Conservation (phyloP, 228 moss, liverwort and hornwort species). For the Sphagnum fallax region DNA sequence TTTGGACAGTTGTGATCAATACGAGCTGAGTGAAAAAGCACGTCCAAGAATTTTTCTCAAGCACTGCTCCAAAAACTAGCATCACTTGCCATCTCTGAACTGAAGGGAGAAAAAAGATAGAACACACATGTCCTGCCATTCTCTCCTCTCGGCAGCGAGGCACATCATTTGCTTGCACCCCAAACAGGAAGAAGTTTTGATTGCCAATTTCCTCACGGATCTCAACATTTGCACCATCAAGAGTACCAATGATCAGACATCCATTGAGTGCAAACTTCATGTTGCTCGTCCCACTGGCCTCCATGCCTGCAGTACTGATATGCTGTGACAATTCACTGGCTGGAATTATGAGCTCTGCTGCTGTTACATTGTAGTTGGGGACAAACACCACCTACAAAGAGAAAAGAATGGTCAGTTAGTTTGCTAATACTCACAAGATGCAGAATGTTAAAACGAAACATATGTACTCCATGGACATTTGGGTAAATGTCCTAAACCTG, state of each 20-base stretch:
- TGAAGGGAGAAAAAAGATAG: not conserved
- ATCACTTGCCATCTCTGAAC: not conserved
- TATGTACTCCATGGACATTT: too few species aligned
- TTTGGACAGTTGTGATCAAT: too few species aligned
- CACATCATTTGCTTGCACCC: conserved; percentile 51
- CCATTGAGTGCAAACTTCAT: conserved; percentile 88
- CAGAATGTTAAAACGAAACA: too few species aligned
- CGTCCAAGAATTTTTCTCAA: too few species aligned
- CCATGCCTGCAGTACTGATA: conserved; percentile 82
- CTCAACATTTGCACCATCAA: conserved; percentile 78
- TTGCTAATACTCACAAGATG: too few species aligned
- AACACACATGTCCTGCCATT: conserved; percentile 32
- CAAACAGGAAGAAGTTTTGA: conserved; percentile 75
- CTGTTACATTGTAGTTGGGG: conserved; percentile 76
- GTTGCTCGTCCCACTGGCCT: conserved; percentile 79
- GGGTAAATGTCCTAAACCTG: too few species aligned
- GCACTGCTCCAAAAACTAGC: not conserved
- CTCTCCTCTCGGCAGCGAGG: conserved; percentile 30
- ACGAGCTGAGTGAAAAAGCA: too few species aligned
- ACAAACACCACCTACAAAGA: conserved; percentile 50
- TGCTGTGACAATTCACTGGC: conserved; percentile 78
- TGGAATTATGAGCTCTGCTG: conserved; percentile 65
- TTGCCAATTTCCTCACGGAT: conserved; percentile 55
- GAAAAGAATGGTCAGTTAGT: too few species aligned
- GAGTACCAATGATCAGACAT: conserved; percentile 72